phyloP scores from a whole-genome alignment of 2,329 filamentous ascomycete species.

The Colletotrichum sublineola region DNA sequence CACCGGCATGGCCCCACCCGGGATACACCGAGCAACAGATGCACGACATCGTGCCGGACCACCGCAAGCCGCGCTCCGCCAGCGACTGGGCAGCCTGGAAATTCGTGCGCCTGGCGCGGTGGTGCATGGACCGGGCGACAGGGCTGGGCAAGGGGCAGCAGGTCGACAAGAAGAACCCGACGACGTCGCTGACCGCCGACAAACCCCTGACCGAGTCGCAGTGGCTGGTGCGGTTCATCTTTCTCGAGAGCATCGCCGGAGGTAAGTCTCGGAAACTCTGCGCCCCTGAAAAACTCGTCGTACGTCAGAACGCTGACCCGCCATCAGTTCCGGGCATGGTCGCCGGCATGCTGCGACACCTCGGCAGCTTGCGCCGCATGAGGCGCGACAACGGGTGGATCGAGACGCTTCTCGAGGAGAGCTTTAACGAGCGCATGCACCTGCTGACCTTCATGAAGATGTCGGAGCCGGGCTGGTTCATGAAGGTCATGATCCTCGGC shows the following conservation, averaged over 20 bases:
- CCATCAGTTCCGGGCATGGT: slow-evolving; percentile 89
- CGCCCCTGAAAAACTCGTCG: background rate
- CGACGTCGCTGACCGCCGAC: slow-evolving; percentile 65
- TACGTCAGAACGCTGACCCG: slow-evolving; percentile 6
- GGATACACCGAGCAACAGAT: slow-evolving; percentile 86
- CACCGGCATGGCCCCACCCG: slow-evolving; percentile 77
- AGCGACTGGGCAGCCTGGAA: slow-evolving; percentile 85
- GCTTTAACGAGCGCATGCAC: slow-evolving; percentile 95
- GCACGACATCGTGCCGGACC: slow-evolving; percentile 78
- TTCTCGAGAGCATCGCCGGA: slow-evolving; percentile 93
- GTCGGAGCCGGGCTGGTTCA: slow-evolving; percentile 80
- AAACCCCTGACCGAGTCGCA: slow-evolving; percentile 84
- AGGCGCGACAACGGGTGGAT: slow-evolving; percentile 98
- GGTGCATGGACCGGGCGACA: slow-evolving; percentile 84
- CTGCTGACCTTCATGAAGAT: slow-evolving; percentile 93
- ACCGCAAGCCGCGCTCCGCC: slow-evolving; percentile 78
- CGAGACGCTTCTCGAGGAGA: slow-evolving; percentile 89
- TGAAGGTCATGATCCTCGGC: slow-evolving; percentile 90
- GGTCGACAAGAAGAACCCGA: slow-evolving; percentile 69
- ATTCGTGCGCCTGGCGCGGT: slow-evolving; percentile 81
- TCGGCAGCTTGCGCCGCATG: slow-evolving; percentile 85
- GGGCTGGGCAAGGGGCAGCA: slow-evolving; percentile 81
- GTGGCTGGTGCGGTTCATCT: slow-evolving; percentile 76
- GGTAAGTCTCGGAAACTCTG: slow-evolving; percentile 26
- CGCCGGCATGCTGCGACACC: slow-evolving; percentile 91